Evolutionary conservation across 768 basidiomycete genomes (phyloP), one percentile per base, ranked within the genome.

Genomic region (Holtermannia corniformis): DNA sequence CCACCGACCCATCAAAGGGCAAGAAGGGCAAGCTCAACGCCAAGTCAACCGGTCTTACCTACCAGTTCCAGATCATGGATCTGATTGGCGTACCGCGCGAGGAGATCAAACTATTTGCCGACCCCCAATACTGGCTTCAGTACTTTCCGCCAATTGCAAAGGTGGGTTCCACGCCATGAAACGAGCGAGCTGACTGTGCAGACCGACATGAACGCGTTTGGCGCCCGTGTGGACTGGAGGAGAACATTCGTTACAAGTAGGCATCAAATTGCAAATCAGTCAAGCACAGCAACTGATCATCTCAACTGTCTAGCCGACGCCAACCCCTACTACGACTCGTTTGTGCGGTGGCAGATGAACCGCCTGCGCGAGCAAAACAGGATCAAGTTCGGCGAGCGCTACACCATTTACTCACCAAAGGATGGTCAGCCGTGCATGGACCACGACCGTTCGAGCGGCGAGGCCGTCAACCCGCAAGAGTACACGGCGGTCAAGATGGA

Each of bases 361-460:
- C 90, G 87, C 70, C 78, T 97, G 7, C 79, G 88, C 73, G 77
- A 76, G 41, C 77, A 90, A 44, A 85, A 86, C 27, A 92, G 91
- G 75, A 88, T 99, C 78, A 95, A 93, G 74, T 99, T 96, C 67
- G 95, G 95, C 46, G 87, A 95, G 74, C 84, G 95, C 42, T 93
- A 96, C 73, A 99, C 95, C 13, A 88, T 99, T 67, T 99, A 95
- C 79, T 92, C 88, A 59, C 90, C 91, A 2, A 96, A 96, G 73
- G 95, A 99, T 62, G 92, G 91, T 2, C 95, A 97, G 68, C 93
- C 95, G 0, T 99, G 95, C 68, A 97, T 99, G 95, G 95, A 99
- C 73, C 95, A 99, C 75, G 95, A 99, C 72, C 85, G 95, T 52
- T 80, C 82, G 48, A 88, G 89, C 54, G 95, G 95, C 41, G 95